Evolutionary conservation across 305 asterid species (phyloP).

Genomic region (Ilex paraguariensis): DNA sequence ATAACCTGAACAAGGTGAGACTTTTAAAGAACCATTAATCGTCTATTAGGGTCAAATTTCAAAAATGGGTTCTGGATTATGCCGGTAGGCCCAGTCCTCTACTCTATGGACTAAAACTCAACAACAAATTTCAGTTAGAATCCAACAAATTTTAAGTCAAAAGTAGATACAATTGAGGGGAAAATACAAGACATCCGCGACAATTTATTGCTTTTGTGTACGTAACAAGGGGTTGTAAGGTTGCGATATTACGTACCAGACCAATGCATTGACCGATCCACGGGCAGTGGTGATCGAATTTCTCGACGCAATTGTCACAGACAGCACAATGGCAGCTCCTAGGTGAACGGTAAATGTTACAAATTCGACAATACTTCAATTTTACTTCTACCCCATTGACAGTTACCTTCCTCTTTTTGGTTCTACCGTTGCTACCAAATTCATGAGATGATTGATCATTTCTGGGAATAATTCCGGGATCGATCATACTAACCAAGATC

Average conservation of each 20-base stretch:
- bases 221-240: background rate
- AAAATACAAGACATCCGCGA: background rate
- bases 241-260: constrained; percentile 24
- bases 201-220: background rate
- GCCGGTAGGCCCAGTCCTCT: too few species aligned
- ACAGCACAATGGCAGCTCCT: constrained; percentile 57
- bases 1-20: too few species aligned
- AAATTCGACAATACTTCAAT: constrained; percentile 41
- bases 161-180: too few species aligned
- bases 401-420: constrained; percentile 4
- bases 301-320: constrained; percentile 53
- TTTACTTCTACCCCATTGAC: constrained; percentile 39
- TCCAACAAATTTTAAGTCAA: too few species aligned
- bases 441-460: background rate
- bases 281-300: constrained; percentile 67
- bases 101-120: too few species aligned
- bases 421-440: background rate
- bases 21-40: too few species aligned
- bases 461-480: constrained; percentile 17
- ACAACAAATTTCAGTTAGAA: too few species aligned
- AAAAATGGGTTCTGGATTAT: too few species aligned
- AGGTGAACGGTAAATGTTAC: constrained; percentile 53
- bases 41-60: too few species aligned
- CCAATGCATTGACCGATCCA: constrained; percentile 75
- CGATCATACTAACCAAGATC: constrained; percentile 14